Conservation (phyloP, 1,284 basidiomycete species). For the Microbotryum silenes-acaulis region DNA sequence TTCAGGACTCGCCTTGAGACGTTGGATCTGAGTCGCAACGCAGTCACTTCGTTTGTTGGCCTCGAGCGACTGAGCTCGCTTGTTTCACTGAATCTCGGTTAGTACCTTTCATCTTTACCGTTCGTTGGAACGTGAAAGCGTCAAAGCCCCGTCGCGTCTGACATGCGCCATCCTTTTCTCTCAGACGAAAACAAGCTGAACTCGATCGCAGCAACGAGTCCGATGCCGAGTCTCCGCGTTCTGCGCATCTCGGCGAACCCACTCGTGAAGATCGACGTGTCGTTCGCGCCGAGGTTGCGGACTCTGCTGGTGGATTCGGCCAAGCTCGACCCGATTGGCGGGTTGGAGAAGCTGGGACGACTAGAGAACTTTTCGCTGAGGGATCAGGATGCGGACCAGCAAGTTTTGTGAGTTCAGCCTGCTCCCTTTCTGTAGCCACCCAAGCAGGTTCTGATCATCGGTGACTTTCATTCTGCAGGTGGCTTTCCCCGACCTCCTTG, state of each 20-base stretch:
- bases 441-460: neutral
- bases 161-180: neutral
- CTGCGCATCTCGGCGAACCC: conserved; percentile 79
- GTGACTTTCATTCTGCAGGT: conserved; percentile 15
- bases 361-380: conserved; percentile 86
- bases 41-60: conserved; percentile 54
- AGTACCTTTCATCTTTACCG: conserved; percentile 34
- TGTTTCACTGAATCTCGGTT: conserved; percentile 70
- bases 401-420: conserved; percentile 54
- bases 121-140: neutral
- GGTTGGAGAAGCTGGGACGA: conserved; percentile 53
- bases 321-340: conserved; percentile 48
- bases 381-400: conserved; percentile 62
- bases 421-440: neutral
- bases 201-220: conserved; percentile 28
- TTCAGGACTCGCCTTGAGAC: conserved; percentile 68
- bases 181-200: conserved; percentile 65
- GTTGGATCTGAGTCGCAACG: conserved; percentile 73
- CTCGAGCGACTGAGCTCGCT: conserved; percentile 58
- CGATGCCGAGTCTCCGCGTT: conserved; percentile 65
- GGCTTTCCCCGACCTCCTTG: conserved; percentile 59
- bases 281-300: conserved; percentile 62
- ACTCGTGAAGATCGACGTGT: conserved; percentile 60
- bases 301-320: conserved; percentile 88
- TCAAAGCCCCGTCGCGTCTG: neutral